Percentiles rank a stretch among this genome's conserved stretches.
Evolutionary conservation across 2,329 filamentous ascomycete species (phyloP).

Genomic region (Akanthomyces dipterigenus): DNA sequence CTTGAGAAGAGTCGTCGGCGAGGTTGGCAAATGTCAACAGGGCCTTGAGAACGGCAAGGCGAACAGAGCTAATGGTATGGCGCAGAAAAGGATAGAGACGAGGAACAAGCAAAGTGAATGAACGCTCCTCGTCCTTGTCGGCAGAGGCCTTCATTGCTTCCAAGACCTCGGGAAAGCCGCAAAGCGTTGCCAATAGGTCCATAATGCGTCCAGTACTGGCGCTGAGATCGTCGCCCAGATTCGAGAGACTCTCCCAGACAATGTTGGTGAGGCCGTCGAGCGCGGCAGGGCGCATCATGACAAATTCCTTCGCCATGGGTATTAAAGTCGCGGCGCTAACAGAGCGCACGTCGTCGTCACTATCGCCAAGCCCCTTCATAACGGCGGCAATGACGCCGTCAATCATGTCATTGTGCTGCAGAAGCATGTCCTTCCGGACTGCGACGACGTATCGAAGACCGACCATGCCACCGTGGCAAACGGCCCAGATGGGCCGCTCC

Average conservation of each 20-base stretch:
- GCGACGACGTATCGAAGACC: conserved; percentile 92
- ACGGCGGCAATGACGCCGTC: conserved; percentile 89
- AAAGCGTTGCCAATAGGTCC: conserved; percentile 93
- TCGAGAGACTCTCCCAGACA: conserved; percentile 95
- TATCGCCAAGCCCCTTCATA: conserved; percentile 87
- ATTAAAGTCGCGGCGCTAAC: conserved; percentile 97
- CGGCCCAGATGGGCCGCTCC: conserved; percentile 76
- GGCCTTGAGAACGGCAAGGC: conserved; percentile 86
- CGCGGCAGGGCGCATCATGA: conserved; percentile 70
- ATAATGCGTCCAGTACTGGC: conserved; percentile 97
- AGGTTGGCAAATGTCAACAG: conserved; percentile 89
- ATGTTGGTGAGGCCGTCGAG: conserved; percentile 83
- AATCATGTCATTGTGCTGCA: conserved; percentile 77
- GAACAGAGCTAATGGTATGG: conserved; percentile 94
- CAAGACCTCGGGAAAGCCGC: conserved; percentile 86
- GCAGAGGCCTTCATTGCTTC: conserved; percentile 92
- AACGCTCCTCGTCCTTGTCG: conserved; percentile 72
- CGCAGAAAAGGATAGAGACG: conserved; percentile 92
- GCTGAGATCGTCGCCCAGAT: conserved; percentile 93
- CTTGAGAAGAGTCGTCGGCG: conserved; percentile 69
- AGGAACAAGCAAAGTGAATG: conserved; percentile 87
- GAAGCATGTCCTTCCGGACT: conserved; percentile 83
- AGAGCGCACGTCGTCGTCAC: conserved; percentile 91
- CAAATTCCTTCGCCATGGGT: conserved; percentile 92
- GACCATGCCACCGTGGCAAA: conserved; percentile 97